Evolutionary conservation across 2,329 filamentous ascomycete genomes (phyloP).

Genomic region (Colletotrichum euphorbiae): DNA sequence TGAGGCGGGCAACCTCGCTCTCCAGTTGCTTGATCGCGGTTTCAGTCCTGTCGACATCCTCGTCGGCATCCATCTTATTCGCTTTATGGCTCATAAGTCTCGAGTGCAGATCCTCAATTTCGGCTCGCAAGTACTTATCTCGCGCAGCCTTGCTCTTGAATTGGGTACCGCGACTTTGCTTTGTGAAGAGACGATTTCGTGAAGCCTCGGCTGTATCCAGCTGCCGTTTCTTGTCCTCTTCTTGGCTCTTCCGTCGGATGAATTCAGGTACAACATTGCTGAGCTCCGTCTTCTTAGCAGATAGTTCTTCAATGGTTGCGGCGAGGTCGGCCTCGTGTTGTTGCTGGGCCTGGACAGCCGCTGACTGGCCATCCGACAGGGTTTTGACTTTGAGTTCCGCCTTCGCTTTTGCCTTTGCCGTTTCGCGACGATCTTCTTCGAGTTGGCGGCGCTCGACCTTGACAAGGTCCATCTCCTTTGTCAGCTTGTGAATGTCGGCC

Average conservation of each 20-base stretch:
- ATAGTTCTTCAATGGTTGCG: conserved; percentile 79
- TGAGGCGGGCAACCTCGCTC: conserved; percentile 75
- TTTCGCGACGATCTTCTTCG: conserved; percentile 89
- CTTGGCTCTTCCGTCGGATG: conserved; percentile 77
- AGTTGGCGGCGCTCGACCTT: conserved; percentile 87
- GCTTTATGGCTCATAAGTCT: conserved; percentile 85
- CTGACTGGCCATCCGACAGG: conserved; percentile 83
- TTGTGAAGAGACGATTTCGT: conserved; percentile 85
- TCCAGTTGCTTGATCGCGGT: conserved; percentile 78
- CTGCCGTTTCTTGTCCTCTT: conserved; percentile 75
- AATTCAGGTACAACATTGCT: conserved; percentile 81
- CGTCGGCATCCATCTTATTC: conserved; percentile 84
- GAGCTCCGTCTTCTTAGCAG: conserved; percentile 81
- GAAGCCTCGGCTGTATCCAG: conserved; percentile 81
- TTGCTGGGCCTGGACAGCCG: conserved; percentile 77
- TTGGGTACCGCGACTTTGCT: conserved; percentile 88
- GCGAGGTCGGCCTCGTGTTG: conserved; percentile 79
- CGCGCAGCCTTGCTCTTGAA: conserved; percentile 91
- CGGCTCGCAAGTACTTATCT: conserved; percentile 82
- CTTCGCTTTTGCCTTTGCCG: conserved; percentile 83
- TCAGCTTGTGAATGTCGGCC: conserved; percentile 80
- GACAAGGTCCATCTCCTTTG: conserved; percentile 85
- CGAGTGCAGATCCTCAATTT: conserved; percentile 83
- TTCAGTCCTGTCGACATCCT: conserved; percentile 82
- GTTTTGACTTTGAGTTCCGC: conserved; percentile 86